These are phyloP conservation scores for Aspergillus egyptiacus DNA, from an alignment of 495 filamentous ascomycete species.

Conservation along the genomic window DNA sequence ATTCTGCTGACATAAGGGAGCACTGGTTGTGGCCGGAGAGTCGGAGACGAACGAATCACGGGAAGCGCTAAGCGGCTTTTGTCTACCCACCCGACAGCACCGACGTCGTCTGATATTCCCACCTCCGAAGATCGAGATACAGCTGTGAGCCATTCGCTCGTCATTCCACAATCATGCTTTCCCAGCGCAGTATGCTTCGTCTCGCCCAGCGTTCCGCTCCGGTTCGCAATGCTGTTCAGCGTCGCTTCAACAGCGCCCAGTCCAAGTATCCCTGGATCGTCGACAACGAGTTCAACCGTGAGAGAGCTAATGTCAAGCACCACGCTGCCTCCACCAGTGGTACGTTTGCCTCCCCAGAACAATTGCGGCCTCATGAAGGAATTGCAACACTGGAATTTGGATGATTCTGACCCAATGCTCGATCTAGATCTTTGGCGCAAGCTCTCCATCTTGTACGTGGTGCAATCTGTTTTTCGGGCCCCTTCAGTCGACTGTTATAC, in stretches of 20 bases:
- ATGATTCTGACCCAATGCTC: slow-evolving; percentile 32
- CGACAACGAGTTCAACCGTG: slow-evolving; percentile 84
- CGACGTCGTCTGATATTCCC: slow-evolving; percentile 27
- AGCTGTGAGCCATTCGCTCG: slow-evolving; percentile 11
- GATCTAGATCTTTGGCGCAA: slow-evolving; percentile 82
- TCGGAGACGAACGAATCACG: slow-evolving; percentile 34
- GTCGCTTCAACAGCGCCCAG: slow-evolving; percentile 60
- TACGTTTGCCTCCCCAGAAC: slow-evolving; percentile 35
- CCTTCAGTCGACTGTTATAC: slow-evolving; percentile 1
- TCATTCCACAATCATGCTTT: slow-evolving; percentile 48
- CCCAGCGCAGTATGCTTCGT: slow-evolving; percentile 57
- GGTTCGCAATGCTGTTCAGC: slow-evolving; percentile 55
- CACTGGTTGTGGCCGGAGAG: slow-evolving; percentile 13
- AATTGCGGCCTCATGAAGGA: neutral
- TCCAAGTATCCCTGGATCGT: slow-evolving; percentile 41
- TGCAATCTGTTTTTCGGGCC: neutral
- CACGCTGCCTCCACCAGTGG: slow-evolving; percentile 76
- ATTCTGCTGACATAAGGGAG: slow-evolving; percentile 34
- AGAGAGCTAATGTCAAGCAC: slow-evolving; percentile 76
- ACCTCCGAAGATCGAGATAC: slow-evolving; percentile 16
- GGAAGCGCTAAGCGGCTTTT: slow-evolving; percentile 37
- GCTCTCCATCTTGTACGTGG: slow-evolving; percentile 79
- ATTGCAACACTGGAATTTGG: neutral
- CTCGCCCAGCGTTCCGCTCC: slow-evolving; percentile 51
- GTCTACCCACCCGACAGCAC: slow-evolving; percentile 28